These are phyloP conservation scores for Orobanche coerulescens DNA, from an alignment of 257 asterid species.

Conservation along the genomic window DNA sequence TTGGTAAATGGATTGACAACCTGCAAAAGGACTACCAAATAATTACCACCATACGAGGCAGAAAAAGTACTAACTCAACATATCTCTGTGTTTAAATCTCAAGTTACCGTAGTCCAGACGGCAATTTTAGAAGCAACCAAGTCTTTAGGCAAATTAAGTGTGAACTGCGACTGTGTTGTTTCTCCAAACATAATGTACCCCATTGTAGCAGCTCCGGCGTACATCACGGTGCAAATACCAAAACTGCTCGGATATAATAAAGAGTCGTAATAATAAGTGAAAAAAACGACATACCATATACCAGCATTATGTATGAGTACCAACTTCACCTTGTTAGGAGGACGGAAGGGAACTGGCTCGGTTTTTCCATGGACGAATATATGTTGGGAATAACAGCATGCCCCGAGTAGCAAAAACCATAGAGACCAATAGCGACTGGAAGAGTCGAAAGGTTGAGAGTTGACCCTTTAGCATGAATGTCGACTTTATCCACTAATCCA, in stretches of 20 bases:
- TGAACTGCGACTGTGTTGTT: conserved; percentile 71
- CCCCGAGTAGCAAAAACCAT: conserved; percentile 92
- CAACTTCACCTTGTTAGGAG: conserved; percentile 69
- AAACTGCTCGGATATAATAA: conserved; percentile 43
- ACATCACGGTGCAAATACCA: conserved; percentile 66
- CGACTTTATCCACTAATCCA: conserved; percentile 71
- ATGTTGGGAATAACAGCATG: conserved; percentile 96
- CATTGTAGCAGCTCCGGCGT: conserved; percentile 65
- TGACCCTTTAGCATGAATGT: conserved; percentile 37
- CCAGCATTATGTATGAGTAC: too few species aligned
- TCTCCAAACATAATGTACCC: conserved; percentile 86
- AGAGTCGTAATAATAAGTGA: too few species aligned
- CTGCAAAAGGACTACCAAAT: conserved; percentile 37
- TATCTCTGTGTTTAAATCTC: background rate
- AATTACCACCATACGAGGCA: background rate
- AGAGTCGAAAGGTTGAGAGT: conserved; percentile 57
- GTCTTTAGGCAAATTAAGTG: conserved; percentile 77
- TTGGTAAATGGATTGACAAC: conserved; percentile 95
- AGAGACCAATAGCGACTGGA: conserved; percentile 95
- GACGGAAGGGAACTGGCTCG: conserved; percentile 59
- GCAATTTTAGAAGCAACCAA: conserved; percentile 81
- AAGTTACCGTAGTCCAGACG: conserved; percentile 83
- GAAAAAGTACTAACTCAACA: too few species aligned
- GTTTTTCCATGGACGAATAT: conserved; percentile 76
- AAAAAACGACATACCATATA: too few species aligned